Base-by-base conservation (phyloP, 2,329 filamentous ascomycete genomes). In the Cladosporium sp. region DNA sequence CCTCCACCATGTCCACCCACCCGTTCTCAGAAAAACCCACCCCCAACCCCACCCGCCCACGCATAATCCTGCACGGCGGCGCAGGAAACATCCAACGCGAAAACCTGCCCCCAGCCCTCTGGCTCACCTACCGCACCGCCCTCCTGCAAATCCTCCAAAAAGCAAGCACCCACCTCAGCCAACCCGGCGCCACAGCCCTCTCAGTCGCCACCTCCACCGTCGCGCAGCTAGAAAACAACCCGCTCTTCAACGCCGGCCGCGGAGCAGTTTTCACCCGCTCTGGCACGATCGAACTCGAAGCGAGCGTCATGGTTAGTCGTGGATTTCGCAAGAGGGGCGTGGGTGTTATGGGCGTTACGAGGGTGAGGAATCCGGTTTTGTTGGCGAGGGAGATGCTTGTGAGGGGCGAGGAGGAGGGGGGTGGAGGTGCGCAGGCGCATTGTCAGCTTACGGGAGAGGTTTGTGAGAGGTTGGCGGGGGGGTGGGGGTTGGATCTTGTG, bases 211-310 rank as follows among this genome's bases (percentile, higher is more conserved):
- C 85, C 1, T 79, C 84, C 65, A 89, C 89, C 38, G 88, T 94
- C 9, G 72, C 75, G 1, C 76, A 84, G 20, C 79, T 95, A 13
- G 90, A 95, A 70, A 76, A 94, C 62, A 81, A 90, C 62, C 78
- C 84, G 2, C 78, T 94, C 4, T 95, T 93, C 77, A 95, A 95
- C 71, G 83, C 83, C 51, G 89, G 83, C 7, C 84, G 83, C 60
- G 91, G 91, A 47, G 87, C 89, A 43, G 89, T 95, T 16, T 95
- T 94, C 68, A 95, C 88, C 0, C 81, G 84, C 43, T 83, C 85
- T 57, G 91, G 90, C 15, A 78, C 83, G 55, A 90, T 91, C 65
- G 87, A 95, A 71, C 82, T 95, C 54, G 90, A 95, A 69, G 87
- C 88, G 1, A 87, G 83, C 7, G 80, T 95, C 45, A 95, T 95